Evolutionary conservation across 2,329 filamentous ascomycete genomes (phyloP).

Genomic region (Epicoccum sorghinum): DNA sequence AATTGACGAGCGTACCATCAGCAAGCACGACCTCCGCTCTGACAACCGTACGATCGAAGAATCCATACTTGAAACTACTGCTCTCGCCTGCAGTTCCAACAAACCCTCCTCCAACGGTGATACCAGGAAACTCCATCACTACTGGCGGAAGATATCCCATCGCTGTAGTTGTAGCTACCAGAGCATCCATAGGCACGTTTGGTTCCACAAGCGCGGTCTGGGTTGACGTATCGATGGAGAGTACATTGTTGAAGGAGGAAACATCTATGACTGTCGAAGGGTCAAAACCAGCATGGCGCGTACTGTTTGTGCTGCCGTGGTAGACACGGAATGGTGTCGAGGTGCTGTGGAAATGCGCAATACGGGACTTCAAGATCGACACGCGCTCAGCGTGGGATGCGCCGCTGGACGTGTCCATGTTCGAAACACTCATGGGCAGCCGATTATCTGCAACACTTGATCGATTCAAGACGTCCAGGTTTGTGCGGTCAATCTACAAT

Average conservation of each 20-base stretch:
- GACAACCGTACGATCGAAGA: constrained; percentile 69
- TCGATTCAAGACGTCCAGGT: too few relatives aligned
- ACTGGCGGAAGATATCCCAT: constrained; percentile 66
- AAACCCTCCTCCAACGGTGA: constrained; percentile 71
- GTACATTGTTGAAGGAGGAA: constrained; percentile 65
- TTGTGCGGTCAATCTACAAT: background rate
- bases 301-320: constrained; percentile 79
- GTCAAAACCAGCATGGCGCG: constrained; percentile 58
- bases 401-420: background rate
- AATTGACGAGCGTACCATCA: constrained; percentile 60
- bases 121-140: constrained; percentile 75
- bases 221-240: constrained; percentile 60
- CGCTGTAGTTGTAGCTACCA: constrained; percentile 63
- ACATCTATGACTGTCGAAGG: constrained; percentile 64
- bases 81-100: constrained; percentile 71
- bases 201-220: constrained; percentile 69
- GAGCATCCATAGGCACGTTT: constrained; percentile 70
- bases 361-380: constrained; percentile 26
- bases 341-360: constrained; percentile 33
- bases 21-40: constrained; percentile 68
- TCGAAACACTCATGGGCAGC: background rate
- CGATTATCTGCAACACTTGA: too few relatives aligned
- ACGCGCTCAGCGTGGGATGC: constrained; percentile 28
- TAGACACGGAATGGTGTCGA: constrained; percentile 57
- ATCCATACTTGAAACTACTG: constrained; percentile 69